Percentiles rank a stretch among this genome's conserved stretches.
Conservation (phyloP, 2,329 filamentous ascomycete genomes). For the Erysiphe neolycopersici region DNA sequence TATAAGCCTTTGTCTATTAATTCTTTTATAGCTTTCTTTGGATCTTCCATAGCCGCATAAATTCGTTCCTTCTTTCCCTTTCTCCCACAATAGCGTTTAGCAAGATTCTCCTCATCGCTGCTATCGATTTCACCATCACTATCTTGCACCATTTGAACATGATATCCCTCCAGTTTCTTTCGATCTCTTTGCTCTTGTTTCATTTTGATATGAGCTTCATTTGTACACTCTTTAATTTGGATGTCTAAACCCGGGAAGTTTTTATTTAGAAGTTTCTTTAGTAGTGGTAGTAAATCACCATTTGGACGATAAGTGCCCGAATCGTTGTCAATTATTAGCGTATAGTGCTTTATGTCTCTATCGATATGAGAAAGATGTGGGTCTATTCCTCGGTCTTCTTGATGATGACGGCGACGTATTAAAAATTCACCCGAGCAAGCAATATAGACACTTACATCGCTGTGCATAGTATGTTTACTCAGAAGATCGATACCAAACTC, state of each 20-base stretch:
- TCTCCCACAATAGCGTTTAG: constrained; percentile 1
- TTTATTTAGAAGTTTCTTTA: constrained; percentile 40
- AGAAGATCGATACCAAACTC: constrained; percentile 86
- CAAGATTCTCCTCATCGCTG: constrained; percentile 14
- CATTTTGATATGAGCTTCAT: constrained; percentile 42
- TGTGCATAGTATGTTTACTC: constrained; percentile 94
- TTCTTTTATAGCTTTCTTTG: constrained; percentile 6
- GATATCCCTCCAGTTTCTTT: constrained; percentile 37
- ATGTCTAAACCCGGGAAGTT: constrained; percentile 60
- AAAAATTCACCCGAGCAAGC: constrained; percentile 89
- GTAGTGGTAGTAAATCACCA: constrained; percentile 40
- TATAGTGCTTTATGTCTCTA: constrained; percentile 32
- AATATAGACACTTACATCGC: constrained; percentile 71
- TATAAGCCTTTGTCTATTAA: constrained; percentile 1
- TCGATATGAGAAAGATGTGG: constrained; percentile 22
- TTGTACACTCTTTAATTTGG: constrained; percentile 51
- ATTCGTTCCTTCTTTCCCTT: constrained; percentile 27
- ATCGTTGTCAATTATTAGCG: constrained; percentile 86
- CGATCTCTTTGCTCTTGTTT: constrained; percentile 48
- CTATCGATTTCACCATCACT: constrained; percentile 14
- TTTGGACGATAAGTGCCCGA: constrained; percentile 82
- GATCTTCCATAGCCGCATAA: constrained; percentile 18
- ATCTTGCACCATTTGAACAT: constrained; percentile 29
- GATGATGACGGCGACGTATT: constrained; percentile 38
- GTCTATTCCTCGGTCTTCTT: constrained; percentile 20